Percentiles rank a stretch among this genome's conserved stretches.
Conservation (phyloP, 495 filamentous ascomycete genomes). For the Lasiosphaeria hispida region DNA sequence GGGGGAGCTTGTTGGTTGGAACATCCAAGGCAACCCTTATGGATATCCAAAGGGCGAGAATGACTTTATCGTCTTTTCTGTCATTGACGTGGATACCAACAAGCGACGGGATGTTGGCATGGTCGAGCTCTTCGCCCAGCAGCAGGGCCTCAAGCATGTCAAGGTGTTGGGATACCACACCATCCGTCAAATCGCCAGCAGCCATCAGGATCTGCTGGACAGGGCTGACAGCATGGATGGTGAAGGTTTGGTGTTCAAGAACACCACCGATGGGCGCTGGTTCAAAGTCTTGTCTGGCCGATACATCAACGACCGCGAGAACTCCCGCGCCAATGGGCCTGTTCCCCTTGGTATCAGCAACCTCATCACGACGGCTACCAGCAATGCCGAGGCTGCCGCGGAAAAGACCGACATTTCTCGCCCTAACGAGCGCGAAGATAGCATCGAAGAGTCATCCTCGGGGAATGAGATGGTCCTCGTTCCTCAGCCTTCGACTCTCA, state of each 20-base stretch:
- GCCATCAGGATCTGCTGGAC: slow-evolving; percentile 21
- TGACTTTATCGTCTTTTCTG: slow-evolving; percentile 23
- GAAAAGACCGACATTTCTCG: no score
- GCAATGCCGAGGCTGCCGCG: no score
- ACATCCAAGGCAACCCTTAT: slow-evolving; percentile 24
- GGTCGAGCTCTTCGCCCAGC: slow-evolving; percentile 13
- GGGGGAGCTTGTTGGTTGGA: slow-evolving; percentile 29
- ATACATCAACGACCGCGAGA: slow-evolving; percentile 18
- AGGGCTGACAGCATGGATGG: slow-evolving; percentile 16
- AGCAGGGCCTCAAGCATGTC: slow-evolving; percentile 25
- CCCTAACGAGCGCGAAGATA: no score
- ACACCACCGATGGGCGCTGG: slow-evolving; percentile 22
- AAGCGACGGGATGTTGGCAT: slow-evolving; percentile 13
- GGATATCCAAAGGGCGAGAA: slow-evolving; percentile 5
- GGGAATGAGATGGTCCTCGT: no score
- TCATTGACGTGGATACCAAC: slow-evolving; percentile 18
- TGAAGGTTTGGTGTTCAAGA: slow-evolving; percentile 35
- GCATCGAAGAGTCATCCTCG: no score
- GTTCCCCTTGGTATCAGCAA: no score
- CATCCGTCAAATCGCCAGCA: slow-evolving; percentile 12
- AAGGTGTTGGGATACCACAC: slow-evolving; percentile 24
- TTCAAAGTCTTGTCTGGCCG: slow-evolving; percentile 30
- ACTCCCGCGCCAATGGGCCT: neutral
- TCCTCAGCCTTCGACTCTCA: no score
- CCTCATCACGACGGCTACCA: no score